Evolutionary conservation across 768 basidiomycete genomes (phyloP).

Genomic region (Leucogyrophana mollusca): DNA sequence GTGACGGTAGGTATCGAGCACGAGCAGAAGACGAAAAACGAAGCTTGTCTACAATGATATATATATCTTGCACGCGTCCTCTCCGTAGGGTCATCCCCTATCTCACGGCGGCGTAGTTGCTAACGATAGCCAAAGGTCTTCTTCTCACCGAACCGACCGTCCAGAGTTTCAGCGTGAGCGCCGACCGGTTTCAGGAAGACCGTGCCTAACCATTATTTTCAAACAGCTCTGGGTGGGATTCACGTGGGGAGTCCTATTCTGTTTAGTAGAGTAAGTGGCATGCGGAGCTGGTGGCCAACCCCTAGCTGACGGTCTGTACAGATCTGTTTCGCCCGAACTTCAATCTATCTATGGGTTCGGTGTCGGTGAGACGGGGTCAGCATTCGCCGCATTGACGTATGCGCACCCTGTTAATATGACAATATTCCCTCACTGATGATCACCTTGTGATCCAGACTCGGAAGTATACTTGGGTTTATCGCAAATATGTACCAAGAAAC

Average conservation of each 20-base stretch:
- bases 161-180: slow-evolving; percentile 63
- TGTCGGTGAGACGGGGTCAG: slow-evolving; percentile 55
- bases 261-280: slow-evolving; percentile 52
- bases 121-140: slow-evolving; percentile 41
- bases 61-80: slow-evolving; percentile 65
- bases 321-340: slow-evolving; percentile 60
- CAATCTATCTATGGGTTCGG: slow-evolving; percentile 56
- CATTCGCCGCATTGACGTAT: slow-evolving; percentile 58
- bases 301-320: slow-evolving; percentile 19
- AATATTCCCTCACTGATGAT: not conserved
- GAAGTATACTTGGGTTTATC: slow-evolving; percentile 47
- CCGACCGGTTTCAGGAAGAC: not conserved
- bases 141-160: slow-evolving; percentile 75
- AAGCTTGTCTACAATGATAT: slow-evolving; percentile 53
- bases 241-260: slow-evolving; percentile 74
- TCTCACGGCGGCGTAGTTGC: not conserved
- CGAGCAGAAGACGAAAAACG: slow-evolving; percentile 62
- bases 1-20: slow-evolving; percentile 58
- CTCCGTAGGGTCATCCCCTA: slow-evolving; percentile 43
- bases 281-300: not conserved
- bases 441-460: slow-evolving; percentile 41
- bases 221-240: slow-evolving; percentile 69
- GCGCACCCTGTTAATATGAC: slow-evolving; percentile 15
- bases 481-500: slow-evolving; percentile 47
- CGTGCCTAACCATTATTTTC: slow-evolving; percentile 3